Conservation (phyloP, 2,329 filamentous ascomycete genomes). For the Peltaster fructicola region DNA sequence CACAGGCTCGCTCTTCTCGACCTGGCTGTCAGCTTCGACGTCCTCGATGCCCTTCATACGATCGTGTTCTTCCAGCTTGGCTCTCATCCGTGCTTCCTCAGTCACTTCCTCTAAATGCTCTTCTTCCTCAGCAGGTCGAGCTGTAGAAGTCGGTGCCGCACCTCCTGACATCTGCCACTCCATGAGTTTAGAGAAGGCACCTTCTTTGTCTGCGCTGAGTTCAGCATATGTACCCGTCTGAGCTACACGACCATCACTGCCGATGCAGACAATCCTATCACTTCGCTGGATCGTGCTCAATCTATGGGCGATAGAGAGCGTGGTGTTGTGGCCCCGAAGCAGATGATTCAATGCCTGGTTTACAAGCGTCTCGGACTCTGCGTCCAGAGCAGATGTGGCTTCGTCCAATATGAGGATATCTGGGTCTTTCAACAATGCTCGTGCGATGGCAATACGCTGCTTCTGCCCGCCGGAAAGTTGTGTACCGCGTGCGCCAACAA, state of each 20-base stretch:
- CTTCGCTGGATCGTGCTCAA: conserved; percentile 92
- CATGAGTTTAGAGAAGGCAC: conserved; percentile 90
- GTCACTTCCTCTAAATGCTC: conserved; percentile 15
- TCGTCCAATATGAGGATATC: conserved; percentile 96
- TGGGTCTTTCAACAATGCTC: conserved; percentile 84
- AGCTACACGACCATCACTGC: conserved; percentile 70
- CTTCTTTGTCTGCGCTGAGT: conserved; percentile 53
- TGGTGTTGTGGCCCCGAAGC: conserved; percentile 77
- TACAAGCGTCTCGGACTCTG: conserved; percentile 90
- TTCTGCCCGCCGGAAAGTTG: conserved; percentile 94
- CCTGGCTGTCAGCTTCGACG: conserved; percentile 25
- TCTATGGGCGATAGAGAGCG: conserved; percentile 91
- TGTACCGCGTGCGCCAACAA: conserved; percentile 78
- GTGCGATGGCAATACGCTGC: conserved; percentile 90
- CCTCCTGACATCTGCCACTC: conserved; percentile 95
- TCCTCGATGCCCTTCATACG: conserved; percentile 5
- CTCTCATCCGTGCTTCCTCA: conserved; percentile 34
- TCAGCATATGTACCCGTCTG: conserved; percentile 74
- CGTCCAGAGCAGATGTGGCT: conserved; percentile 83
- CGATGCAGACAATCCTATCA: conserved; percentile 84
- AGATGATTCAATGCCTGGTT: conserved; percentile 74
- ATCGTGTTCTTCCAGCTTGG: conserved; percentile 20
- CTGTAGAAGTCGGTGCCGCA: conserved; percentile 27
- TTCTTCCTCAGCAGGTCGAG: conserved; percentile 9
- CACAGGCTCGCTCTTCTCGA: conserved; percentile 24